Evolutionary conservation across 2,329 filamentous ascomycete species (phyloP).

Genomic region (Cercospora sesami): DNA sequence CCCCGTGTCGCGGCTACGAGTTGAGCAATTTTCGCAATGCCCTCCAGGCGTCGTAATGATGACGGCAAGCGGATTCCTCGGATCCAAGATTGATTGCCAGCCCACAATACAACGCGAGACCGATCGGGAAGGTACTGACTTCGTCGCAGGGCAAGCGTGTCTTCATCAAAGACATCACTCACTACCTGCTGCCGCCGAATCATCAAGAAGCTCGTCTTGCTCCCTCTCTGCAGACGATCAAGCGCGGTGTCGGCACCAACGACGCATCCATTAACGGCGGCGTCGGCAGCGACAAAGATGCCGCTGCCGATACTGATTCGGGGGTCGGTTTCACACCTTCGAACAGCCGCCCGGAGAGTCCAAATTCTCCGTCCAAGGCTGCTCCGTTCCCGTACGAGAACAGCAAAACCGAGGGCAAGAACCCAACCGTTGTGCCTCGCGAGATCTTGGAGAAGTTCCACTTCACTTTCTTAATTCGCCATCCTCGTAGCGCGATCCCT

Average conservation of each 20-base stretch:
- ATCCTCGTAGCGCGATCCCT: conserved; percentile 87
- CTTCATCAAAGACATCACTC: conserved; percentile 97
- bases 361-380: conserved; percentile 25
- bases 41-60: conserved; percentile 1
- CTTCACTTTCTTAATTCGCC: conserved; percentile 94
- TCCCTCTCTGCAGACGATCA: conserved; percentile 65
- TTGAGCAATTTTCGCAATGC: conserved; percentile 1
- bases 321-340: conserved; percentile 36
- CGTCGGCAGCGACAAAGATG: conserved; percentile 35
- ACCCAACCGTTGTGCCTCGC: conserved; percentile 81
- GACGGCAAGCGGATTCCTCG: neutral
- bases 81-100: neutral
- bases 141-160: conserved; percentile 75
- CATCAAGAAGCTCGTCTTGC: conserved; percentile 68
- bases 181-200: conserved; percentile 82
- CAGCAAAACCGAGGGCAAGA: conserved; percentile 63
- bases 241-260: conserved; percentile 61
- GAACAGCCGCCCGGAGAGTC: conserved; percentile 31
- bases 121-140: conserved; percentile 20
- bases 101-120: neutral
- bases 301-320: conserved; percentile 31
- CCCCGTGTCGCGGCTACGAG: neutral
- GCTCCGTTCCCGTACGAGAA: conserved; percentile 58
- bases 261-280: conserved; percentile 27
- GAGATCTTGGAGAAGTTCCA: conserved; percentile 77